Base-by-base conservation (phyloP, 1,284 basidiomycete genomes). In the Boletellus deceptivus region DNA sequence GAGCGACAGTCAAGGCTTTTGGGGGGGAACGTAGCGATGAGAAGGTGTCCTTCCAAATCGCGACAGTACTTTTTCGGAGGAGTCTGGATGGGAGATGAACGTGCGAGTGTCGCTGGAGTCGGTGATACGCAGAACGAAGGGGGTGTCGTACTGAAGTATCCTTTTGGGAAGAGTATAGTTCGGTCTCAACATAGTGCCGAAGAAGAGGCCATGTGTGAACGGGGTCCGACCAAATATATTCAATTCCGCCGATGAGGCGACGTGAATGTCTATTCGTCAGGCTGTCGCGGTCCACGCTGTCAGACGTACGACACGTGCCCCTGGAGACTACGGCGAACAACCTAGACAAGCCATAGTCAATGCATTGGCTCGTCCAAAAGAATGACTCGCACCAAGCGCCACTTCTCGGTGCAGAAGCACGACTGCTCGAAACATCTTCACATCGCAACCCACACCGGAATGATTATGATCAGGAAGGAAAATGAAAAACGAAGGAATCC, bases 361-460 rank as follows among this genome's bases (percentile, higher is more conserved):
- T 35, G 10, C 0, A 24, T 47, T 41, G 38, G 9, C 43, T 35
- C 39, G 44, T 46, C 17, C 17, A 39, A 20, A 31, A 37, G n/a
- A 38, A 36, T 33, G 16, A 13, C 39, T 57, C 63, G 4, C 51
- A 62, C 61, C 62, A 50, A 48, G 37, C 31, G 45, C 20, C 44
- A 20, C 36, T 29, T 39, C 24, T 37, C 25, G 33, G 20, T 17
- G 24, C 33, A 50, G 37, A 43, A 40, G 22, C 34, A 35, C 11
- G 40, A 40, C 42, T 29, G 31, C 27, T 13, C 37, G n/a, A 27
- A 46, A 37, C 38, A 24, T 40, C 35, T 35, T 44, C 37, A 29
- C 20, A 22, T 41, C 43, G 33, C 35, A 33, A 49, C 27, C 33
- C 17, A 13, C 41, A 48, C 29, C 38, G 37, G 34, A 44, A 35